Evolutionary conservation across 1,284 basidiomycete genomes (phyloP), one percentile per base, ranked within the genome.

Genomic region (Xanthoconium separans): DNA sequence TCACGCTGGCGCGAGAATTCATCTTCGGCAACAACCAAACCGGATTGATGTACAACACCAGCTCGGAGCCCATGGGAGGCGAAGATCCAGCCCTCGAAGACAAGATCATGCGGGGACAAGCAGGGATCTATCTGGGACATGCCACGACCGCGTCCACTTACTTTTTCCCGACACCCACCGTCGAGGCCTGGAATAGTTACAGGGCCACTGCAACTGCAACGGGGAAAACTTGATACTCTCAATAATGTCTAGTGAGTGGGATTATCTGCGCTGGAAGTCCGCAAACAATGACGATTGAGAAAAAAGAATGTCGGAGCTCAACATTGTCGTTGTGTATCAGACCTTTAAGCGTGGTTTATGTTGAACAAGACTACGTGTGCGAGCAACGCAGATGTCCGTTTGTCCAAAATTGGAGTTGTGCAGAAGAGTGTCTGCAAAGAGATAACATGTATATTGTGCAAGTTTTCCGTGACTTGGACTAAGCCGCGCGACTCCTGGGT

Each of bases 1-100:
- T 77, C 55, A 76, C 73, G 3, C 78, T 86, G 61, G 59, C 76
- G 18, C 75, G 79, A 16, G 81, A 86, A 58, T 85, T 85, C 57
- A 71, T 86, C 24, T 69, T 86, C 29, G 83, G 84, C 0, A 65
- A 65, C 47, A 83, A 83, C 58, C 61, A 68, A 34, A 79, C 78
- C 4, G 84, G 84, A 0, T 67, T 78, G 15, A 79, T 85, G 20
- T 59, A 61, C 4, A 55, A 61, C 6, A 60, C 61, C 4, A 55
- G 61, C 6, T 58, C 52, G 0, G 70, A 57, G 3, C 3, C 24
- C 37, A 39, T 83, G 0, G 84, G 84, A 16, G 84, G 84, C 18
- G 18, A 39, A 39, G 37, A 39, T 2, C 10, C 18, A 5, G 20
- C 37, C 16, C 18, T 39, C 16, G 37, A 10, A 10, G 3, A 12